These are phyloP conservation scores for Paracorniculantispora psalliotae DNA, from an alignment of 2,329 filamentous ascomycete genomes.

Conservation along the genomic window DNA sequence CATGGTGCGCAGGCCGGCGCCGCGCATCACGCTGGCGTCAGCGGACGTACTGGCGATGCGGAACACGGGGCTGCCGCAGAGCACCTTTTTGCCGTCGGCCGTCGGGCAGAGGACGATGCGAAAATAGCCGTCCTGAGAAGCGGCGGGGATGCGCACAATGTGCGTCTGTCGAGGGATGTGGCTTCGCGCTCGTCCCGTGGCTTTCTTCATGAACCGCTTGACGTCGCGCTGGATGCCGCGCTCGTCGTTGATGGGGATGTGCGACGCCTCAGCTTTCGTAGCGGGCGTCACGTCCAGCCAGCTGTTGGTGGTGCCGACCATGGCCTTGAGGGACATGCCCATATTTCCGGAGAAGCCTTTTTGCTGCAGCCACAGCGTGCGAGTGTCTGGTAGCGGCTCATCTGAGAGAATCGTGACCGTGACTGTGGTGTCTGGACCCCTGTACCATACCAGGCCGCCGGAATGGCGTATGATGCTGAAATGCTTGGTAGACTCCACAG, in stretches of 20 bases:
- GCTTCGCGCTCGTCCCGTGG: constrained; percentile 36
- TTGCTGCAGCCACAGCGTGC: constrained; percentile 63
- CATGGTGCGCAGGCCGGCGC: constrained; percentile 59
- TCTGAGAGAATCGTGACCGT: constrained; percentile 61
- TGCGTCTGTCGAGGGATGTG: constrained; percentile 58
- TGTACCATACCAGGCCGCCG: constrained; percentile 59
- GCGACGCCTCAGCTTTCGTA: constrained; percentile 37
- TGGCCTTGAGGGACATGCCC: constrained; percentile 61
- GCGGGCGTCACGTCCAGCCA: constrained; percentile 67
- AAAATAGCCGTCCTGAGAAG: constrained; percentile 63
- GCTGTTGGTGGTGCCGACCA: constrained; percentile 52
- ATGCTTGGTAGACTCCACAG: constrained; percentile 60
- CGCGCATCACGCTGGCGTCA: constrained; percentile 56
- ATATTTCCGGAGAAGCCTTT: constrained; percentile 64
- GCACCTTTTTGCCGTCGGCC: constrained; percentile 42
- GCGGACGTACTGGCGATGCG: constrained; percentile 62
- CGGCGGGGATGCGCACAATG: constrained; percentile 58
- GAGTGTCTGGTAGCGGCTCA: constrained; percentile 47
- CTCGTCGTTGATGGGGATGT: constrained; percentile 54
- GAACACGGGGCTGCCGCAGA: constrained; percentile 64
- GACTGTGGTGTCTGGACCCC: constrained; percentile 58
- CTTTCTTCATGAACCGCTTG: constrained; percentile 56
- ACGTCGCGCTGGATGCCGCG: constrained; percentile 65
- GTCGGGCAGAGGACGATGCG: constrained; percentile 59
- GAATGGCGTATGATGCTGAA: constrained; percentile 64